These are phyloP conservation scores for Baudoinia panamericana DNA, from an alignment of 495 filamentous ascomycete genomes.

Conservation along the genomic window DNA sequence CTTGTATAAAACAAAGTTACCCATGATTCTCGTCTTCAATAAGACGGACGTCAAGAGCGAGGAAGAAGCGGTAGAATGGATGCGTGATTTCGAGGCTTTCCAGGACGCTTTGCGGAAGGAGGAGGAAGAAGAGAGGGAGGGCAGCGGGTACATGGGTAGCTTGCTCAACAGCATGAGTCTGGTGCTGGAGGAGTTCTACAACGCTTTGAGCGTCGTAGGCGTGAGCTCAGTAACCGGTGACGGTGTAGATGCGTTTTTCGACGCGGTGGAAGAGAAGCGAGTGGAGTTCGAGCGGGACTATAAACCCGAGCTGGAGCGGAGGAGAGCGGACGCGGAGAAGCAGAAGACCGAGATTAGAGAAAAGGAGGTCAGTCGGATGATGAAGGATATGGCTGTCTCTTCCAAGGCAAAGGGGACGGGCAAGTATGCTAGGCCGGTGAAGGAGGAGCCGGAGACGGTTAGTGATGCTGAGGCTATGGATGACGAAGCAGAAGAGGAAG, in stretches of 20 bases:
- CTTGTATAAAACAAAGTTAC: conserved; percentile 93
- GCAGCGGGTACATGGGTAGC: conserved; percentile 81
- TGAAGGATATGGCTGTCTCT: conserved; percentile 82
- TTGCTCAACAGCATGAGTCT: conserved; percentile 93
- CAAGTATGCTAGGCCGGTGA: conserved; percentile 19
- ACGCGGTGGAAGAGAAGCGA: conserved; percentile 70
- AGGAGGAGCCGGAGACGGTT: conserved; percentile 39
- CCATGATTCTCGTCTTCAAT: conserved; percentile 98
- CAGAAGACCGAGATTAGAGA: conserved; percentile 55
- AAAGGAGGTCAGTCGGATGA: conserved; percentile 74
- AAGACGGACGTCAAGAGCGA: conserved; percentile 93
- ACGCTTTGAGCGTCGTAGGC: conserved; percentile 77
- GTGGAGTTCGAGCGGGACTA: conserved; percentile 88
- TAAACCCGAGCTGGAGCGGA: conserved; percentile 74
- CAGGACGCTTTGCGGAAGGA: conserved; percentile 70
- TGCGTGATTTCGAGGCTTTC: conserved; percentile 97
- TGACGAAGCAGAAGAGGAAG: conserved; percentile 36
- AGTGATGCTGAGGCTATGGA: conserved; percentile 49
- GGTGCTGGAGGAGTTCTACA: conserved; percentile 96
- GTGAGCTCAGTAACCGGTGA: conserved; percentile 88
- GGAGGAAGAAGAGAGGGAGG: conserved; percentile 61
- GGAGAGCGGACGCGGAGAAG: conserved; percentile 60
- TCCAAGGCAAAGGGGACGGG: conserved; percentile 29
- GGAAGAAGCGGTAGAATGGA: conserved; percentile 81
- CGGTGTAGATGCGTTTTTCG: conserved; percentile 86